These are phyloP conservation scores for Cyamopsis tetragonoloba DNA, from an alignment of 306 rosid species.

Conservation along the genomic window DNA sequence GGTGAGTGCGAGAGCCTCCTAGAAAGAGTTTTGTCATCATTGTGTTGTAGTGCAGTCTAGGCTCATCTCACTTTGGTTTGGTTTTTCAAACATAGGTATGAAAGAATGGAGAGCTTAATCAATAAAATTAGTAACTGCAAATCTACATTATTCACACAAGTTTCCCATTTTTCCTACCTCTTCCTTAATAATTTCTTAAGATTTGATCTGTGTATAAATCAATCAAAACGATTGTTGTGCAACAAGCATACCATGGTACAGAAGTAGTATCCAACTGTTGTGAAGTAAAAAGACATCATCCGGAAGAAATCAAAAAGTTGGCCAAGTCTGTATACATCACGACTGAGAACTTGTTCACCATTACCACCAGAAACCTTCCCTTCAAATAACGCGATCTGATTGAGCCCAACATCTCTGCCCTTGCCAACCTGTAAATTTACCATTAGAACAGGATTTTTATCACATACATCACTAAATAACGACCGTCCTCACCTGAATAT, in stretches of 20 bases:
- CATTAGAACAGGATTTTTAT: slow-evolving; percentile 30
- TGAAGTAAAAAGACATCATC: slow-evolving; percentile 86
- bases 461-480: slow-evolving; percentile 11
- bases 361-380: slow-evolving; percentile 91
- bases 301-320: slow-evolving; percentile 96
- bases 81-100: no score
- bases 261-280: slow-evolving; percentile 88
- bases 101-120: background rate
- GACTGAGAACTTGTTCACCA: slow-evolving; percentile 97
- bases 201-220: background rate
- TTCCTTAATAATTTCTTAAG: background rate
- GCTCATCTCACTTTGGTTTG: no score
- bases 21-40: background rate
- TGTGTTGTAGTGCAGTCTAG: background rate
- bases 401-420: slow-evolving; percentile 96
- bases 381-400: slow-evolving; percentile 89
- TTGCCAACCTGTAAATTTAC: slow-evolving; percentile 75
- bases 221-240: background rate
- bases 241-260: slow-evolving; percentile 77
- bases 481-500: slow-evolving; percentile 75
- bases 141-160: background rate
- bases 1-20: background rate
- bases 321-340: slow-evolving; percentile 95
- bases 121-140: background rate
- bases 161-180: background rate